Evolutionary conservation across 768 basidiomycete genomes (phyloP).

Genomic region (Lactifluus subvellereus): DNA sequence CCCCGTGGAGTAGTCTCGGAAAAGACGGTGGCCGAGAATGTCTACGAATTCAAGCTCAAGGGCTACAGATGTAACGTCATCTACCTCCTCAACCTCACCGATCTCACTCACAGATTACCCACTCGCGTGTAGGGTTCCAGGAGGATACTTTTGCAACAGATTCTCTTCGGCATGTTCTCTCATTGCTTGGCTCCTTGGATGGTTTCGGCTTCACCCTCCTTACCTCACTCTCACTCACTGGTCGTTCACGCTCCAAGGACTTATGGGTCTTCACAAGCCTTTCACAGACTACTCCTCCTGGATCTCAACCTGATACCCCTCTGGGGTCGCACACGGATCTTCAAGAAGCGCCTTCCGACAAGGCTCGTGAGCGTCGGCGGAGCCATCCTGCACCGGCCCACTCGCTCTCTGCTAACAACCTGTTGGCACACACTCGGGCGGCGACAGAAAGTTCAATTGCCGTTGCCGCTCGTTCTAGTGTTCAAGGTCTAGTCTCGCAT

Average conservation of each 20-base stretch:
- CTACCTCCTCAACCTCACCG: slow-evolving; percentile 21
- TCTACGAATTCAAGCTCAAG: slow-evolving; percentile 76
- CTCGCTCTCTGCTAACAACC: background rate
- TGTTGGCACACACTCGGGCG: slow-evolving; percentile 14
- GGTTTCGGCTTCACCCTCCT: slow-evolving; percentile 61
- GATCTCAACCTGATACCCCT: slow-evolving; percentile 34
- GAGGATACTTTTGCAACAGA: slow-evolving; percentile 71
- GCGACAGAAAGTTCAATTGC: slow-evolving; percentile 17
- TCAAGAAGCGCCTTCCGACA: slow-evolving; percentile 17
- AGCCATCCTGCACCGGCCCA: slow-evolving; percentile 7
- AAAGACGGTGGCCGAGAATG: slow-evolving; percentile 64
- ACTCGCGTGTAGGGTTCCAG: slow-evolving; percentile 55
- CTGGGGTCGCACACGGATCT: slow-evolving; percentile 35
- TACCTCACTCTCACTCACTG: slow-evolving; percentile 65
- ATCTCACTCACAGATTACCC: slow-evolving; percentile 1
- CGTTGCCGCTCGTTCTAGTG: slow-evolving; percentile 6
- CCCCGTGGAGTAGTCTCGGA: slow-evolving; percentile 74
- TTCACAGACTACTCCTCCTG: slow-evolving; percentile 29
- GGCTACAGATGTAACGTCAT: slow-evolving; percentile 64
- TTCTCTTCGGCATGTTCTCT: slow-evolving; percentile 64
- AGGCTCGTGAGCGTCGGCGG: slow-evolving; percentile 11
- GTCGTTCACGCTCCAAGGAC: slow-evolving; percentile 67
- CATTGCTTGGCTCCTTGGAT: slow-evolving; percentile 61
- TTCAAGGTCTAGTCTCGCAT: slow-evolving; percentile 26
- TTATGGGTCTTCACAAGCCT: slow-evolving; percentile 72